Evolutionary conservation across 495 filamentous ascomycete species (phyloP), one percentile per base, ranked within the genome.

Genomic region (Lophiostoma macrostomum): DNA sequence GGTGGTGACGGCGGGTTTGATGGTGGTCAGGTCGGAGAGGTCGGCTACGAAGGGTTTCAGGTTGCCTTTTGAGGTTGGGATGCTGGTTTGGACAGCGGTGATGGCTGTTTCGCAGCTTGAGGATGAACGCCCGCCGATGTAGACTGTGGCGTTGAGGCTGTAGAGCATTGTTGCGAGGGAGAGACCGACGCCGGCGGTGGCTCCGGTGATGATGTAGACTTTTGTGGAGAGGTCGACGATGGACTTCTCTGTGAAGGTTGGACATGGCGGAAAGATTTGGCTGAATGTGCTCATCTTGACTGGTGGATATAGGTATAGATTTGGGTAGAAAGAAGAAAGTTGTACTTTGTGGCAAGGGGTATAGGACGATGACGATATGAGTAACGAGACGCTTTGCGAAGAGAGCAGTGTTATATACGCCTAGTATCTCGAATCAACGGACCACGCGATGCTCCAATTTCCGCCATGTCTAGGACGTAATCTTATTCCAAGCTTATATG

Each of bases 81-180:
- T 20, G 4, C 31, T 41, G 1, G 13, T 30, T 25, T 67, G 34
- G 29, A 76, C 59, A n/a, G 59, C 52, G 18, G 58, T 29, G 41
- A 77, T 76, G 1, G 67, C 74, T 2, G 48, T 53, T 4, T 54
- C 14, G n/a, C 55, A 67, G 18, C 65, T 63, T 0, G 42, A 18
- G 18, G 50, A 36, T 10, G 70, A 71, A 5, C 71, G 69, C 11
- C 56, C 64, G 5, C 67, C 68, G 1, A 76, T 48, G 61, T 75
- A 76, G 25, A 76, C 68, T 3, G 61, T 76, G 18, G 49, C 74
- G 29, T 72, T 66, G 10, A 51, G 53, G 16, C 44, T 25, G 59
- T 73, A 75, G 28, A 79, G 69, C 22, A 77, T 69, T 23, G 64
- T 67, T 18, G 62, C 58, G 10, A 76, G 69, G 19, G 70, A 67